Conservation (phyloP, 106 monocot species). For the Posidonia australis region DNA sequence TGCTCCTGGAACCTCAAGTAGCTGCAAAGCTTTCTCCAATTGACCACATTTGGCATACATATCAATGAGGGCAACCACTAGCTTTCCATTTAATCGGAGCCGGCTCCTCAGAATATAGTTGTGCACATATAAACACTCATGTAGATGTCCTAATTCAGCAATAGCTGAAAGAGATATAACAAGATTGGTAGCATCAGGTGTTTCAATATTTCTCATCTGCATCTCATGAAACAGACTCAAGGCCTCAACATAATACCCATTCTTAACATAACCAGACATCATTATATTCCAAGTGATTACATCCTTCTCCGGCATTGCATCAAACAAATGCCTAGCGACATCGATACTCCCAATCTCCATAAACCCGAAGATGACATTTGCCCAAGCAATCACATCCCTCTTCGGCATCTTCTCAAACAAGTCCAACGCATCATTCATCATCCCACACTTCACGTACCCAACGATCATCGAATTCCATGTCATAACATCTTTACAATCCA, state of each 20-base stretch:
- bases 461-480: too few species aligned
- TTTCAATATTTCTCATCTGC: constrained; percentile 28
- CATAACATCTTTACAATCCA: constrained; percentile 26
- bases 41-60: too few species aligned
- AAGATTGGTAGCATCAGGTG: too few species aligned
- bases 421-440: constrained; percentile 16
- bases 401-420: constrained; percentile 39
- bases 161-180: constrained; percentile 34
- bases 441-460: too few species aligned
- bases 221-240: constrained; percentile 40
- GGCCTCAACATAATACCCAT: constrained; percentile 28
- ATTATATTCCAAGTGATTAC: too few species aligned
- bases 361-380: constrained; percentile 30
- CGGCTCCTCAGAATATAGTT: constrained; percentile 16
- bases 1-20: constrained; percentile 24
- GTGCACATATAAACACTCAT: constrained; percentile 32
- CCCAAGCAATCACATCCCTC: constrained; percentile 41
- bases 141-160: constrained; percentile 24
- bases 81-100: constrained; percentile 29
- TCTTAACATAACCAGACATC: too few species aligned
- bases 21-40: constrained; percentile 33
- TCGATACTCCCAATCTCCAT: constrained; percentile 32
- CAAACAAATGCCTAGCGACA: too few species aligned
- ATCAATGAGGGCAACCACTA: constrained; percentile 43
- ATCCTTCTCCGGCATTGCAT: too few species aligned